These are phyloP conservation scores for Metahyphopichia silvanorum DNA, from an alignment of 805 yeast genomes.

Conservation along the genomic window DNA sequence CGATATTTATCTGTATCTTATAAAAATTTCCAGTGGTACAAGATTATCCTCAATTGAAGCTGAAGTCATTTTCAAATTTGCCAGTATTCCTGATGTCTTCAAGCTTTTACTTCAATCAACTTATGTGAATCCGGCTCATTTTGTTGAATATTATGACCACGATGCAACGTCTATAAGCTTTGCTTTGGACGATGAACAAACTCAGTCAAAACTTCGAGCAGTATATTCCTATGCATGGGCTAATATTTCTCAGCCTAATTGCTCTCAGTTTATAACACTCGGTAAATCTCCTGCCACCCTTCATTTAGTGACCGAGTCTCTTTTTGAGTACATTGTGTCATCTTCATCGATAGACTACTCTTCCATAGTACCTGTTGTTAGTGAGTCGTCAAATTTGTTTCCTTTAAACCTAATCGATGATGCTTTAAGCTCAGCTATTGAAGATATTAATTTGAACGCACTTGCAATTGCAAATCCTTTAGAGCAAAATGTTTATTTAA, in stretches of 20 bases:
- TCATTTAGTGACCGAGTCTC: slow-evolving; percentile 6
- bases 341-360: slow-evolving; percentile 1
- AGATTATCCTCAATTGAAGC: slow-evolving; percentile 18
- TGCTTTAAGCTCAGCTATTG: slow-evolving; percentile 9
- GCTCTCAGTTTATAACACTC: slow-evolving; percentile 9
- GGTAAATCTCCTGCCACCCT: slow-evolving; percentile 2
- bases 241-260: slow-evolving; percentile 5
- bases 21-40: slow-evolving; percentile 21
- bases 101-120: too few species aligned
- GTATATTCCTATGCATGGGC: slow-evolving; percentile 13
- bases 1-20: slow-evolving; percentile 27
- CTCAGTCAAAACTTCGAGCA: slow-evolving; percentile 1
- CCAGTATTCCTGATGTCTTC: slow-evolving; percentile 14
- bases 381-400: slow-evolving; percentile 3
- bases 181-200: neutral
- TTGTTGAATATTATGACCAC: too few species aligned
- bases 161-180: too few species aligned
- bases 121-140: too few species aligned
- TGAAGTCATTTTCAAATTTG: slow-evolving; percentile 14
- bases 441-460: slow-evolving; percentile 13
- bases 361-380: neutral
- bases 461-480: slow-evolving; percentile 48
- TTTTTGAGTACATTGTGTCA: slow-evolving; percentile 9
- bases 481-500: slow-evolving; percentile 36
- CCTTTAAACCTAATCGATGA: slow-evolving; percentile 24